phyloP scores from a whole-genome alignment of 495 filamentous ascomycete genomes.

The Xylaria scruposa region DNA sequence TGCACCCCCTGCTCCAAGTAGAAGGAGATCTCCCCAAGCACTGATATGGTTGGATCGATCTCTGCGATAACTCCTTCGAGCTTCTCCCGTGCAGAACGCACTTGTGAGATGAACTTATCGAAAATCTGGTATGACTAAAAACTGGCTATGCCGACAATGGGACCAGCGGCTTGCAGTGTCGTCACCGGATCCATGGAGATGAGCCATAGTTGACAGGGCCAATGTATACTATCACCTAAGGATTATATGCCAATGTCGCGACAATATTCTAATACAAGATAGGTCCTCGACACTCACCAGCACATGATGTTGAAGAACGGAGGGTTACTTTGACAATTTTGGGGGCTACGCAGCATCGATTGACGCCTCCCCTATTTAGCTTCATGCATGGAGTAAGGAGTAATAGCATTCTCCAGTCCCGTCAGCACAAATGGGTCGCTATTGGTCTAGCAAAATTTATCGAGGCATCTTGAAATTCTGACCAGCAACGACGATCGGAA shows the following conservation, averaged over 20 bases:
- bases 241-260: neutral
- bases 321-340: neutral
- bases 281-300: neutral
- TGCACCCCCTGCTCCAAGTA: neutral
- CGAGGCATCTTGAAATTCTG: neutral
- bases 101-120: neutral
- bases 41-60: neutral
- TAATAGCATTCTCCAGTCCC: neutral
- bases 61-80: slow-evolving; percentile 4
- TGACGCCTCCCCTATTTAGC: neutral
- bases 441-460: neutral
- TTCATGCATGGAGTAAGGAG: neutral
- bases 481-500: no score
- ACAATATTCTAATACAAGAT: neutral
- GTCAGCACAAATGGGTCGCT: neutral
- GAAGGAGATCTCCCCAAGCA: slow-evolving; percentile 2
- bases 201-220: neutral
- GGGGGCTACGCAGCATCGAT: neutral
- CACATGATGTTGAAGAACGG: no score
- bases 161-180: neutral
- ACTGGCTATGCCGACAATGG: neutral
- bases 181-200: neutral
- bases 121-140: neutral
- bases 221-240: no score
- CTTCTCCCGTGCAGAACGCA: neutral